Evolutionary conservation across 768 basidiomycete genomes (phyloP), one percentile per base, ranked within the genome.

Genomic region (Astraeus odoratus): DNA sequence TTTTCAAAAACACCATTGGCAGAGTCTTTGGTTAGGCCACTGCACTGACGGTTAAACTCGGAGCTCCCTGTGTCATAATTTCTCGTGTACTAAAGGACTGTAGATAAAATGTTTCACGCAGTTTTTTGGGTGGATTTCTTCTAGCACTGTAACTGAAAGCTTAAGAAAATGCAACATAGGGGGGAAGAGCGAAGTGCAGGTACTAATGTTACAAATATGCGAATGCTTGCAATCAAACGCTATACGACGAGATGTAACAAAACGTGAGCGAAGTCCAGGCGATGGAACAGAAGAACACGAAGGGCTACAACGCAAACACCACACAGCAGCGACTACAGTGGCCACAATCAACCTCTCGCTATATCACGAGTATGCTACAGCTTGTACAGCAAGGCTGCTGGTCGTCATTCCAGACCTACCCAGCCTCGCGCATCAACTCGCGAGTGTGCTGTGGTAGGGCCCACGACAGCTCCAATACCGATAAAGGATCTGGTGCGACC

Each of bases 351-450:
- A 38, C 43, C 39, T 41, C 29, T 47, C 23, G 45, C 48, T 47
- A 44, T 16, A 35, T 44, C 50, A 45, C 44, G 44, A 41, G 39
- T 36, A 35, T 25, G 43, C 44, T 42, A 42, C 46, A 47, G 41
- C 33, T 23, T 35, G 34, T 44, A 52, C 46, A 38, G 47, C 52
- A 34, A 26, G 33, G 45, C 26, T 31, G 40, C 42, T 40, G 38
- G 22, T 37, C 37, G 47, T 54, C 55, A 67, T 54, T 75, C 70
- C 39, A 79, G 55, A 23, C 79, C 83, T 46, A 87, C 71, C 68
- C 80, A 87, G n/a, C 88, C 88, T 48, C 83, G 77, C 47, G 77
- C 88, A 58, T 91, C 88, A 42, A 91, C 87, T 53, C 81, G 82
- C 12, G 87, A 86, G 51, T 85, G 83, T 3, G 83, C 88, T 16